Evolutionary conservation across 108 stramenopile genomes (phyloP).

Genomic region (Stephanodiscus triporus): DNA sequence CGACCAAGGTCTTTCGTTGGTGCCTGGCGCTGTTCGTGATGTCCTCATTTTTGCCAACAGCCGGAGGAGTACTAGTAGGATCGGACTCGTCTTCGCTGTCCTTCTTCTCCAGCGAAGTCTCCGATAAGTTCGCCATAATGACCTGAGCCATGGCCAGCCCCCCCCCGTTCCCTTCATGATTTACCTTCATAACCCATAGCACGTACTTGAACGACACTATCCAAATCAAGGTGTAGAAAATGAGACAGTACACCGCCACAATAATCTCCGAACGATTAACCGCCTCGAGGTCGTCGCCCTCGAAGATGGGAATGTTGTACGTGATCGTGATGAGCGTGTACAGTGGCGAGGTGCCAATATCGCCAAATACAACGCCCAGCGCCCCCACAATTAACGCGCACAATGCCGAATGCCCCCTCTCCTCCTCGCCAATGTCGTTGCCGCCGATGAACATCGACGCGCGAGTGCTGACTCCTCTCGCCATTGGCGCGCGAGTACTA

Average conservation of each 20-base stretch:
- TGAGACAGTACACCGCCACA: conserved; percentile 4
- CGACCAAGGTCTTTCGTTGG: neutral
- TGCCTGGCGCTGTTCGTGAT: neutral
- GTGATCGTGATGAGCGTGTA: conserved; percentile 2
- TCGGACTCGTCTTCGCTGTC: no score
- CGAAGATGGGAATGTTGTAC: neutral
- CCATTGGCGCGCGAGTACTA: neutral
- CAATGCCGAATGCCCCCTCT: no score
- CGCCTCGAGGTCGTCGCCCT: neutral
- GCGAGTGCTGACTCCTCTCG: neutral
- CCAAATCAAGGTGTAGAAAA: conserved; percentile 8
- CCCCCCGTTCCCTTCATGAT: conserved; percentile 3
- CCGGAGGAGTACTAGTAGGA: no score
- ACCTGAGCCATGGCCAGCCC: conserved; percentile 3
- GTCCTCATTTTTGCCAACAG: no score
- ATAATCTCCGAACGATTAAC: conserved; percentile 4
- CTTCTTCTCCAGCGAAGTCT: no score
- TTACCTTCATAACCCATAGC: neutral
- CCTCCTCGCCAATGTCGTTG: no score
- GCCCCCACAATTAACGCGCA: neutral
- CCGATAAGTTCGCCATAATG: neutral
- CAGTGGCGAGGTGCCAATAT: conserved; percentile 1
- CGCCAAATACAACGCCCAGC: conserved; percentile 3
- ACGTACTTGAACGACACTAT: conserved; percentile 3
- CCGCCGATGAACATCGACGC: neutral